These are phyloP conservation scores for Xerocomus minutiporus DNA, from an alignment of 1,284 basidiomycete species.

Conservation along the genomic window DNA sequence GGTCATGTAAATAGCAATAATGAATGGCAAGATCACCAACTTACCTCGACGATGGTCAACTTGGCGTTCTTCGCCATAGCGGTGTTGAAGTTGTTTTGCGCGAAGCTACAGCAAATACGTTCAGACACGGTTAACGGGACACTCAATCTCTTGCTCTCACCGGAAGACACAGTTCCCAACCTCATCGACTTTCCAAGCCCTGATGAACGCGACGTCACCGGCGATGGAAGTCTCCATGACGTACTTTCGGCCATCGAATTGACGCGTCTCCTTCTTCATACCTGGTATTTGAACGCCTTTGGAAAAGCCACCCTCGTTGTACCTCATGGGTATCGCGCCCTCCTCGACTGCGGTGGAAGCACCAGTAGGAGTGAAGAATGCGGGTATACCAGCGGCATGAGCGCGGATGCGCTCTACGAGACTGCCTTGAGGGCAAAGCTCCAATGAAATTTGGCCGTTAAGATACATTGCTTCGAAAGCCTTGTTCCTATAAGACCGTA, in stretches of 20 bases:
- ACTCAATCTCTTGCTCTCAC: slow-evolving; percentile 31
- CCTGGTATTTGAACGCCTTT: slow-evolving; percentile 67
- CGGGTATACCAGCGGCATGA: slow-evolving; percentile 92
- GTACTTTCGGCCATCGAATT: slow-evolving; percentile 80
- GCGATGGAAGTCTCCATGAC: slow-evolving; percentile 84
- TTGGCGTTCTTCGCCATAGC: slow-evolving; percentile 89
- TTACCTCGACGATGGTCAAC: slow-evolving; percentile 85
- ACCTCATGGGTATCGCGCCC: slow-evolving; percentile 71
- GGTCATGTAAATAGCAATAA: slow-evolving; percentile 1
- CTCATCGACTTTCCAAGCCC: slow-evolving; percentile 95
- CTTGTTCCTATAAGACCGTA: slow-evolving; percentile 55
- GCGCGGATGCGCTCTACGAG: slow-evolving; percentile 89
- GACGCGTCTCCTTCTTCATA: slow-evolving; percentile 73
- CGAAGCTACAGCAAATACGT: slow-evolving; percentile 52
- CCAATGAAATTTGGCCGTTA: slow-evolving; percentile 75
- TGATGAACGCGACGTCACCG: slow-evolving; percentile 86
- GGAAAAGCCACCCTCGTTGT: slow-evolving; percentile 62
- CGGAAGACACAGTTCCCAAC: slow-evolving; percentile 83
- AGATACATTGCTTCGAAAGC: slow-evolving; percentile 76
- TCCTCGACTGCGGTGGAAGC: slow-evolving; percentile 84
- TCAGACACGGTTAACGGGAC: neutral
- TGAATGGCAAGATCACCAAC: slow-evolving; percentile 9
- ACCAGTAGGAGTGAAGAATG: slow-evolving; percentile 94
- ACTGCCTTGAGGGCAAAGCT: slow-evolving; percentile 89
- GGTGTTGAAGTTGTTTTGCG: slow-evolving; percentile 84